phyloP scores from a whole-genome alignment of 2,329 filamentous ascomycete genomes.

The Pseudogymnoascus verrucosus region DNA sequence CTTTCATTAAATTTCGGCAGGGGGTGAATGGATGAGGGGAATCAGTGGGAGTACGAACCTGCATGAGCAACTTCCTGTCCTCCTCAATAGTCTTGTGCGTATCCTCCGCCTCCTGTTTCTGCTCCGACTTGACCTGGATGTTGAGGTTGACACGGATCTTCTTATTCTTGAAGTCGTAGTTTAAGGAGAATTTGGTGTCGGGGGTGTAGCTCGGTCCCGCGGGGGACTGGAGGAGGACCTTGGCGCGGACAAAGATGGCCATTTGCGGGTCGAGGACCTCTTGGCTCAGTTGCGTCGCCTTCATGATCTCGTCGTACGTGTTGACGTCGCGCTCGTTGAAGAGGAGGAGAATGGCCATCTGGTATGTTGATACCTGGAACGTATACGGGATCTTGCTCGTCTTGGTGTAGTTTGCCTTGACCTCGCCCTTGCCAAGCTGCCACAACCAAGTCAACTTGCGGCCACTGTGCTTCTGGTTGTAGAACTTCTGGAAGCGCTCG shows the following conservation, averaged over 20 bases:
- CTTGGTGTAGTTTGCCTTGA: constrained; percentile 90
- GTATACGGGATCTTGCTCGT: constrained; percentile 85
- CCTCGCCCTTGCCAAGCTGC: constrained; percentile 96
- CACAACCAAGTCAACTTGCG: constrained; percentile 97
- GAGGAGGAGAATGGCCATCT: constrained; percentile 90
- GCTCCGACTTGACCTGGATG: constrained; percentile 86
- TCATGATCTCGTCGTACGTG: constrained; percentile 79
- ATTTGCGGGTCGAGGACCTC: constrained; percentile 85
- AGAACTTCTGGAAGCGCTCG: constrained; percentile 83
- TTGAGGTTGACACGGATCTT: constrained; percentile 97
- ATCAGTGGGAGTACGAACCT: constrained; percentile 54
- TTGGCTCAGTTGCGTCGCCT: constrained; percentile 67
- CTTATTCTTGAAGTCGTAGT: constrained; percentile 96
- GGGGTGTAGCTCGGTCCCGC: constrained; percentile 68
- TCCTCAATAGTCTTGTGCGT: constrained; percentile 99
- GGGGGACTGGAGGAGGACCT: constrained; percentile 67
- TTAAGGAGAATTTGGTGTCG: constrained; percentile 74
- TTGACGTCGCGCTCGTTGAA: constrained; percentile 89
- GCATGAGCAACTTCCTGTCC: constrained; percentile 89
- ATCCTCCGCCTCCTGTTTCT: constrained; percentile 92
- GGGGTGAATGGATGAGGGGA: constrained; percentile 8
- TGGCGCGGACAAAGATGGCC: constrained; percentile 83
- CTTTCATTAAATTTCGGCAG: neutral
- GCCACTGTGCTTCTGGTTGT: constrained; percentile 93
- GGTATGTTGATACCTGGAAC: constrained; percentile 94